Percentiles rank a stretch among this genome's conserved stretches.
These are phyloP conservation scores for Vitis hybrid DNA, from an alignment of 177 flowering plant genomes.

Conservation along the genomic window DNA sequence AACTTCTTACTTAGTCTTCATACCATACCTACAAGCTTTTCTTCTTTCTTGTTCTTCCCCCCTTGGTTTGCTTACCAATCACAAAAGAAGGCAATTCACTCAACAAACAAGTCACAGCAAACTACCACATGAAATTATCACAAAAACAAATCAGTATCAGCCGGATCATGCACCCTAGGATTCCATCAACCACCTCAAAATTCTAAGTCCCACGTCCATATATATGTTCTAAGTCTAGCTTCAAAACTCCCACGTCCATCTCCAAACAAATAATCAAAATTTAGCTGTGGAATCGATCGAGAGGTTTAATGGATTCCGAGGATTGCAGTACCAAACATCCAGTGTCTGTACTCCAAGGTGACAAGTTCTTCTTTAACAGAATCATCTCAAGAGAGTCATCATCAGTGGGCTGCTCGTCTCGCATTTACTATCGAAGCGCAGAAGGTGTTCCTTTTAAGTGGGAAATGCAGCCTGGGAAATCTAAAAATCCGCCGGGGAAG, in stretches of 20 bases:
- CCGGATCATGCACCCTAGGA: conserved; percentile 28
- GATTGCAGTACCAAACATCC: not conserved
- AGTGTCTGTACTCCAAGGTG: conserved; percentile 8
- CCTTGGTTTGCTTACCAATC: conserved; percentile 15
- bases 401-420: conserved; percentile 34
- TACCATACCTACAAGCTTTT: not conserved
- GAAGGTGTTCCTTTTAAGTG: conserved; percentile 43
- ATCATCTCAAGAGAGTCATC: conserved; percentile 28
- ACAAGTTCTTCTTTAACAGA: conserved; percentile 17
- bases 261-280: not conserved
- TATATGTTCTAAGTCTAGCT: not conserved
- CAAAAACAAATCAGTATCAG: conserved; percentile 8
- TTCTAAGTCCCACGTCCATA: not conserved
- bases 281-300: not conserved
- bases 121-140: not conserved
- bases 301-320: not conserved
- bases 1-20: not conserved
- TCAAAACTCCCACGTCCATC: not conserved
- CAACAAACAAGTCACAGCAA: conserved; percentile 5
- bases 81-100: conserved; percentile 13
- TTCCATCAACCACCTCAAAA: conserved; percentile 16
- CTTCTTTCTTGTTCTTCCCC: not conserved
- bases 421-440: conserved; percentile 15
- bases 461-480: conserved; percentile 48
- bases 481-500: conserved; percentile 26